Evolutionary conservation across 129 eudicot genomes (phyloP).

Genomic region (Artemisia annua): DNA sequence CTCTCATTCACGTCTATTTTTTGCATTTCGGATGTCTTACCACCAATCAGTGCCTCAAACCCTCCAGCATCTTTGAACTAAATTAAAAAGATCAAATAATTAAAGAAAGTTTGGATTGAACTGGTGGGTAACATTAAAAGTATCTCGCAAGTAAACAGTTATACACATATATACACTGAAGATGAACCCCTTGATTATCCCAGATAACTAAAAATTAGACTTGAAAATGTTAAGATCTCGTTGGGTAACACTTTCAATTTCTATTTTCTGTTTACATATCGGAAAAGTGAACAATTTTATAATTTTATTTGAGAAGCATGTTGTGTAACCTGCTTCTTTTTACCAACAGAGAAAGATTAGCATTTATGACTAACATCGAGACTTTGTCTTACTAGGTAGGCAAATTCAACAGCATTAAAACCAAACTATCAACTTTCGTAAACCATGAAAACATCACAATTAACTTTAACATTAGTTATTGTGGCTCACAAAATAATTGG

Average conservation of each 20-base stretch:
- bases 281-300: neutral
- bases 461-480: no score
- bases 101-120: slow-evolving; percentile 8
- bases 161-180: neutral
- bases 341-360: neutral
- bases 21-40: slow-evolving; percentile 70
- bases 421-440: no score
- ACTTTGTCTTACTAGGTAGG: no score
- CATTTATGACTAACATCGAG: neutral
- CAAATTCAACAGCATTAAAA: no score
- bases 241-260: neutral
- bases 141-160: neutral
- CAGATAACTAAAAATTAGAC: neutral
- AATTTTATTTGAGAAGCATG: neutral
- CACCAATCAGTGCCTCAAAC: slow-evolving; percentile 68
- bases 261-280: neutral
- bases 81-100: slow-evolving; percentile 13
- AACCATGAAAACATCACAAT: no score
- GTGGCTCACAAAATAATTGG: no score
- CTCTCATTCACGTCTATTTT: slow-evolving; percentile 85
- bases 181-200: neutral
- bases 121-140: neutral
- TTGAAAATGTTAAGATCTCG: neutral
- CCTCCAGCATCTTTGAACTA: slow-evolving; percentile 97
- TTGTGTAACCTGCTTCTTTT: neutral